Evolutionary conservation across 495 filamentous ascomycete species (phyloP), one percentile per base, ranked within the genome.

Genomic region (Xylaria longipes): DNA sequence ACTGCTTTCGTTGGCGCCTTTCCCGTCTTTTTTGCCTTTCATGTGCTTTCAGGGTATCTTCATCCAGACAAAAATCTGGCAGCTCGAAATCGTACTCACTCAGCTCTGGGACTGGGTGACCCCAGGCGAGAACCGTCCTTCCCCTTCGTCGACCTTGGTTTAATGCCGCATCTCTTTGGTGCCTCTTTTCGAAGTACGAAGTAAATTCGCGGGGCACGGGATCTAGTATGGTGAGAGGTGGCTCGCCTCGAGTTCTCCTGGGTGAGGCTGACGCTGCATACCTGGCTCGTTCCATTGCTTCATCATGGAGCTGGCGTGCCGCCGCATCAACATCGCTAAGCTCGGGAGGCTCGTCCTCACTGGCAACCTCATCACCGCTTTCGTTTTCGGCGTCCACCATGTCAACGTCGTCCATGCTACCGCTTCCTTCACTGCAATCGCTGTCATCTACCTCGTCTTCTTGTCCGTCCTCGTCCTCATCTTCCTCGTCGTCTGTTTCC

Each of bases 131-230:
- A 68, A 82, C 80, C 63, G 74, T 89, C 33, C 89, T 85, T 29
- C 89, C 87, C 72, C 85, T 86, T 68, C 87, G 86, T 57, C 88
- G 86, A 71, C 82, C 83, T 79, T 84, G 87, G 68, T 83, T 91
- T 37, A 95, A 77, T 12, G 96, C 95, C 14, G 90, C 87, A 4
- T 90, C 91, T 43, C 95, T 92, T 56, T 92, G 85, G 74, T 97
- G 88, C 9, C 86, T 88, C 77, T 95, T 94, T 17, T 84, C 66
- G 80, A 92, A 98, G 82, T 97, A 97, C 0, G 93, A 97, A 3
- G 85, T 93, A 77, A 98, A 95, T 27, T 93, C 92, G 73, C 86
- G 89, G 37, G 50, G 62, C 45, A 74, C 65, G n/a, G 68, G 64
- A n/a, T 77, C 72, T 6, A 72, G 52, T 7, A 71, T 65, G 46